These are phyloP conservation scores for Cardamine resedifolia DNA, from an alignment of 345 rosid genomes.

Conservation along the genomic window DNA sequence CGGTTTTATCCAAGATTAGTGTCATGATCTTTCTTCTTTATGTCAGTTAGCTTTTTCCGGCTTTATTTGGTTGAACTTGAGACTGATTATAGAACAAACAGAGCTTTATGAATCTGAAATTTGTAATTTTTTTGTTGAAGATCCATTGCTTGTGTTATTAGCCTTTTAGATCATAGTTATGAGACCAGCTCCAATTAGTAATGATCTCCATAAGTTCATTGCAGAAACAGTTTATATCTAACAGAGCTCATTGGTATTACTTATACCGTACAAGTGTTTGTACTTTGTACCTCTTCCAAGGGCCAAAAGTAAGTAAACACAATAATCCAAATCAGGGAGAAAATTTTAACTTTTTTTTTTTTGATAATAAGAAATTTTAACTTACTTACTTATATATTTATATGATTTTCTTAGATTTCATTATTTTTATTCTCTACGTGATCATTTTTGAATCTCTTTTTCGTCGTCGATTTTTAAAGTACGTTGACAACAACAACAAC, in stretches of 20 bases:
- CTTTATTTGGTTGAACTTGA: neutral
- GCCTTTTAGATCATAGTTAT: neutral
- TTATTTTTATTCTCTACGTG: neutral
- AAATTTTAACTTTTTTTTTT: too few relatives aligned
- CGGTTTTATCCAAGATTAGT: constrained; percentile 14
- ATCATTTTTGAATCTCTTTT: constrained; percentile 9
- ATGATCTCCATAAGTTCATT: constrained; percentile 21
- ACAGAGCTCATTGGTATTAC: neutral
- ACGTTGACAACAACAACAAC: neutral
- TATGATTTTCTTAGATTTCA: constrained; percentile 10
- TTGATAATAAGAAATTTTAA: too few relatives aligned
- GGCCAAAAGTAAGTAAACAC: constrained; percentile 18
- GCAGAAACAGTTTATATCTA: neutral
- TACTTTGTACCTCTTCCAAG: constrained; percentile 1
- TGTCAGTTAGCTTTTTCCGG: neutral
- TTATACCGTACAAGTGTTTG: constrained; percentile 7
- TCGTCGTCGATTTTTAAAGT: neutral
- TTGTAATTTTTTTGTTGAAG: neutral
- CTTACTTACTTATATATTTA: too few relatives aligned
- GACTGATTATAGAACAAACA: constrained; percentile 20
- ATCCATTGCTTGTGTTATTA: constrained; percentile 4
- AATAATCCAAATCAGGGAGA: neutral
- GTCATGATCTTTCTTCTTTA: constrained; percentile 2
- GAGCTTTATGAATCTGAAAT: constrained; percentile 15
- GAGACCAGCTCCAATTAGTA: constrained; percentile 16